A percentile compares a stretch with the other conserved stretches of the same genome.
phyloP scores from a whole-genome alignment of 2,329 filamentous ascomycete species.

The Arthrocladium fulminans region DNA sequence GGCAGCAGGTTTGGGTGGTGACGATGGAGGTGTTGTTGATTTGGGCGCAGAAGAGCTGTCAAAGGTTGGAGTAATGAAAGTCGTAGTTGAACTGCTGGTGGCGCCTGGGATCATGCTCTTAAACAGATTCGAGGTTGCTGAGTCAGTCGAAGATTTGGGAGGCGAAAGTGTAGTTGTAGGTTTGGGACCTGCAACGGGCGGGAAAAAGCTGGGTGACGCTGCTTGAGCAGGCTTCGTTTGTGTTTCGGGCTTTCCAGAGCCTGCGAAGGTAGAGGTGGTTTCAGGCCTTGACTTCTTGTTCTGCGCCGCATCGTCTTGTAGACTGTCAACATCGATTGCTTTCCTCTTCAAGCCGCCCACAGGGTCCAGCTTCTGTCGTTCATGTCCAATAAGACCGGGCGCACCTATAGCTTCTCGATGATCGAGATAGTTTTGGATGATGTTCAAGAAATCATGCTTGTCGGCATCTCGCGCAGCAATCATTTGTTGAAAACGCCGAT shows the following conservation, averaged over 20 bases:
- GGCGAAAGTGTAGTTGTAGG: not conserved
- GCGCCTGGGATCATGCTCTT: constrained; percentile 7
- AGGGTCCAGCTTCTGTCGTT: constrained; percentile 9
- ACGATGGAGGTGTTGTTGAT: constrained; percentile 21
- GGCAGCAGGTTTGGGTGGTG: constrained; percentile 16
- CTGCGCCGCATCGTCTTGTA: constrained; percentile 12
- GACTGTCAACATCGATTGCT: constrained; percentile 18
- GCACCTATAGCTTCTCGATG: constrained; percentile 31
- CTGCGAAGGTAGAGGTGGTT: not conserved
- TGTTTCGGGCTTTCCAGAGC: not conserved
- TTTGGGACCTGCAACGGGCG: not conserved
- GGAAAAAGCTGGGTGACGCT: not conserved
- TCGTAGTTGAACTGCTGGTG: not conserved
- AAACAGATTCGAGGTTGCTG: constrained; percentile 10
- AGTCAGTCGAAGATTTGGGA: not conserved
- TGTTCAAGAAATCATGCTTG: constrained; percentile 28
- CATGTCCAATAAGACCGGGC: constrained; percentile 25
- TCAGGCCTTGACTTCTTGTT: constrained; percentile 22
- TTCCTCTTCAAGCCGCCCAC: constrained; percentile 26
- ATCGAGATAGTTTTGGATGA: constrained; percentile 32
- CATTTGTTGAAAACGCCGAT: constrained; percentile 29
- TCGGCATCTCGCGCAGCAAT: constrained; percentile 27
- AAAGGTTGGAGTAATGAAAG: not conserved
- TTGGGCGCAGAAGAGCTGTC: constrained; percentile 2
- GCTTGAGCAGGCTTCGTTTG: not conserved